Percentiles rank a stretch among this genome's conserved stretches.
phyloP scores from a whole-genome alignment of 306 rosid genomes.

The Lathyrus tuberosus region DNA sequence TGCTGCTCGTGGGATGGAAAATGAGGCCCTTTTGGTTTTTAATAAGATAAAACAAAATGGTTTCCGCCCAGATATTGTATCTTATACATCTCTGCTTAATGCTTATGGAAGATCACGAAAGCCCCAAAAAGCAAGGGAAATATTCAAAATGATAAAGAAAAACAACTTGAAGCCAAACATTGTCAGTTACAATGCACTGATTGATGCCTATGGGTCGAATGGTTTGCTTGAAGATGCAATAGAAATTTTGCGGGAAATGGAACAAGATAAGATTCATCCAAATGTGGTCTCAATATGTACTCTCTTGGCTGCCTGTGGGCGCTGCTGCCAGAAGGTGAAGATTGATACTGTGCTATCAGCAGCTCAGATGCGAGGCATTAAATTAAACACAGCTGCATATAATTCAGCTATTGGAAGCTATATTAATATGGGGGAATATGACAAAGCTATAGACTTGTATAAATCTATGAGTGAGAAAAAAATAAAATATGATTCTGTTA shows the following conservation, averaged over 20 bases:
- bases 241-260: slow-evolving; percentile 85
- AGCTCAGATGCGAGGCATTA: slow-evolving; percentile 81
- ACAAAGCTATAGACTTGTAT: slow-evolving; percentile 73
- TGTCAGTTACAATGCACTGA: slow-evolving; percentile 84
- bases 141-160: slow-evolving; percentile 69
- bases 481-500: slow-evolving; percentile 72
- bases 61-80: slow-evolving; percentile 78
- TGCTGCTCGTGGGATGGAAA: slow-evolving; percentile 79
- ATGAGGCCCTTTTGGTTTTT: slow-evolving; percentile 68
- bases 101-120: slow-evolving; percentile 86
- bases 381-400: slow-evolving; percentile 77
- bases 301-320: slow-evolving; percentile 91
- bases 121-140: slow-evolving; percentile 70
- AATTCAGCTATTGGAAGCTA: slow-evolving; percentile 96
- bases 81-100: slow-evolving; percentile 86
- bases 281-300: slow-evolving; percentile 90
- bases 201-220: slow-evolving; percentile 90
- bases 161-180: slow-evolving; percentile 74
- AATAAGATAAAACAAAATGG: slow-evolving; percentile 70
- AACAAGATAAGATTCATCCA: slow-evolving; percentile 78
- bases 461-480: slow-evolving; percentile 70
- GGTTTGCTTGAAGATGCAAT: slow-evolving; percentile 81
- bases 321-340: slow-evolving; percentile 80
- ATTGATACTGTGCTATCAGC: slow-evolving; percentile 83
- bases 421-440: slow-evolving; percentile 76